Evolutionary conservation across 192 early-diverging fungal species (phyloP).

Genomic region (Coemansia sp.): DNA sequence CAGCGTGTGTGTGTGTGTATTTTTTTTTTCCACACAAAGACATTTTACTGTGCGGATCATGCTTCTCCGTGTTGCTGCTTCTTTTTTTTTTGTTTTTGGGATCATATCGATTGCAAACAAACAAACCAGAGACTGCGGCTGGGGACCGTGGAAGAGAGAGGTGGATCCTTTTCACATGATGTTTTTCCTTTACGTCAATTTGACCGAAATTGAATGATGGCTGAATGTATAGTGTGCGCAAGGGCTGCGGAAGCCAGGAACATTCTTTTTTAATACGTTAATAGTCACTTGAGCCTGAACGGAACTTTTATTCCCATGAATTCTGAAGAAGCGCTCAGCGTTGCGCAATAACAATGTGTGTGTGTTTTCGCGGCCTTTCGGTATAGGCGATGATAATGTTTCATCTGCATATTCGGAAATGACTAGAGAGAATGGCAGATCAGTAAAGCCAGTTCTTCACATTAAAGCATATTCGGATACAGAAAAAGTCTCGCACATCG

Average conservation of each 20-base stretch:
- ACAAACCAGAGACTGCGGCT: neutral
- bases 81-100: too few species aligned
- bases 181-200: too few species aligned
- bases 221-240: neutral
- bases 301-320: too few species aligned
- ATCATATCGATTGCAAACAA: neutral
- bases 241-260: neutral
- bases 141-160: neutral
- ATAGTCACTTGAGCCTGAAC: neutral
- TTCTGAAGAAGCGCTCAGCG: too few species aligned
- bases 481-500: neutral
- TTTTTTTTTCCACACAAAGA: neutral
- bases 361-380: neutral
- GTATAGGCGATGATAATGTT: neutral
- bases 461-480: constrained; percentile 2
- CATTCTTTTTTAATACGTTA: neutral
- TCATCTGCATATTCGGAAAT: constrained; percentile 4
- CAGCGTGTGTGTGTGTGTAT: neutral
- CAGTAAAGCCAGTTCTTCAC: neutral
- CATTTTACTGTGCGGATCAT: neutral
- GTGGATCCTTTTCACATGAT: neutral
- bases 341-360: neutral
- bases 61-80: too few species aligned
- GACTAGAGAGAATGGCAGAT: neutral
- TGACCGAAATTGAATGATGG: neutral